Percentiles rank a stretch among this genome's conserved stretches.
Evolutionary conservation across 2,329 filamentous ascomycete genomes (phyloP).

Genomic region (Keithomyces neogunnii): DNA sequence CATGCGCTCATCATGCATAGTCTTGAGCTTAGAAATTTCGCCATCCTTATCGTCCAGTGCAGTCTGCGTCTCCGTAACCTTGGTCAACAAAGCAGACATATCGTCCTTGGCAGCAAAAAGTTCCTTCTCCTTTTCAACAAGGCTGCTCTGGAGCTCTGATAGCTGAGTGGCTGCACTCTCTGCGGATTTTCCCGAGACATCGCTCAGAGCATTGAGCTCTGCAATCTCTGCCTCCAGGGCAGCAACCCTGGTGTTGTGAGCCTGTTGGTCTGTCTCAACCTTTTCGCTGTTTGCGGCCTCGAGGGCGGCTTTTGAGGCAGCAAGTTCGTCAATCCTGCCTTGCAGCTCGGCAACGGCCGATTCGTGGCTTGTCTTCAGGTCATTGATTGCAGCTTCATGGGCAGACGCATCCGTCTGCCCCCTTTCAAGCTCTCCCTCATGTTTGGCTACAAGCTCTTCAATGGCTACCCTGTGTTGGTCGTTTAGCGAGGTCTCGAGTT

Average conservation of each 20-base stretch:
- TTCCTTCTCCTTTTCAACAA: constrained; percentile 36
- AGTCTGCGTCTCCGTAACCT: constrained; percentile 37
- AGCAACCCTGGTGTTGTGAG: constrained; percentile 36
- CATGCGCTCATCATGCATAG: constrained; percentile 49
- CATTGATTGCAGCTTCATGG: constrained; percentile 40
- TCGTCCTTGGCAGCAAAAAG: constrained; percentile 35
- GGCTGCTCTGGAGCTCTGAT: constrained; percentile 27
- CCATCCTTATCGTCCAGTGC: constrained; percentile 39
- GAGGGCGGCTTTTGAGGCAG: constrained; percentile 35
- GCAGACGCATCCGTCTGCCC: constrained; percentile 34
- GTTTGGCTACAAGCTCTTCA: constrained; percentile 42
- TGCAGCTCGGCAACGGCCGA: constrained; percentile 39
- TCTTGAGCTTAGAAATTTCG: constrained; percentile 41
- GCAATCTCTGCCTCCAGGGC: constrained; percentile 43
- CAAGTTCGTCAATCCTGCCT: constrained; percentile 45
- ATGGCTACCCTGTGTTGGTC: constrained; percentile 41
- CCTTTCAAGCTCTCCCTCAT: constrained; percentile 41
- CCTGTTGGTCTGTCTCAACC: constrained; percentile 35
- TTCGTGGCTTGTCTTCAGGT: constrained; percentile 44
- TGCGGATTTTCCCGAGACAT: constrained; percentile 37
- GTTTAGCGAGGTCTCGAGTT: constrained; percentile 39
- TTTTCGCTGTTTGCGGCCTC: constrained; percentile 37
- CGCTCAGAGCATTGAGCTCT: constrained; percentile 39
- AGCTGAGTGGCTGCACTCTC: constrained; percentile 30
- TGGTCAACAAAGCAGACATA: constrained; percentile 35